A percentile compares a stretch with the other conserved stretches of the same genome.
phyloP scores from a whole-genome alignment of 2,329 filamentous ascomycete species.

The Xylaria multiplex region DNA sequence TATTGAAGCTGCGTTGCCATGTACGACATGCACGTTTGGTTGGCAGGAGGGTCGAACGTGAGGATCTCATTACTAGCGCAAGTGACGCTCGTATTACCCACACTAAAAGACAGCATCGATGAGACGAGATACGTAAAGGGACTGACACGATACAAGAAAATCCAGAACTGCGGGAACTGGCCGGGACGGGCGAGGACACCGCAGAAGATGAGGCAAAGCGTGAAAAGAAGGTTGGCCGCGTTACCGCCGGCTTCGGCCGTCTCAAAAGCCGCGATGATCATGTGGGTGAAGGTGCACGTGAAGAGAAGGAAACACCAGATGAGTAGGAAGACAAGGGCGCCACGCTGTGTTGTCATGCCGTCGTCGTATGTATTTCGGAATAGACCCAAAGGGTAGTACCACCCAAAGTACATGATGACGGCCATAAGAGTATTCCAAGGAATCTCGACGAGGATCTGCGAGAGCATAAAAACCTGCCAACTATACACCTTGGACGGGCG shows the following conservation, averaged over 20 bases:
- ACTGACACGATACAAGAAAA: conserved; percentile 78
- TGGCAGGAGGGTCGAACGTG: conserved; percentile 65
- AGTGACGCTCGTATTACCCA: conserved; percentile 68
- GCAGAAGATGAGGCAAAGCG: conserved; percentile 78
- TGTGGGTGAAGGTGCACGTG: conserved; percentile 81
- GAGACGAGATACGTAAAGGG: conserved; percentile 80
- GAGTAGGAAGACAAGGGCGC: conserved; percentile 82
- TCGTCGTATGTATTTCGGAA: conserved; percentile 74
- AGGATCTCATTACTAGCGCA: conserved; percentile 75
- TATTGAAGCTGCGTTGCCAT: conserved; percentile 58
- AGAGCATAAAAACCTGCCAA: conserved; percentile 86
- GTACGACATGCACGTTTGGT: conserved; percentile 66
- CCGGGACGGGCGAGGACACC: conserved; percentile 73
- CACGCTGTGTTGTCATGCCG: conserved; percentile 72
- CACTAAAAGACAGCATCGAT: conserved; percentile 70
- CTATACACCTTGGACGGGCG: conserved; percentile 85
- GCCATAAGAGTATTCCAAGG: conserved; percentile 84
- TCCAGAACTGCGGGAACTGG: conserved; percentile 77
- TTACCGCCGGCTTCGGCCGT: conserved; percentile 80
- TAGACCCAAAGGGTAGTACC: conserved; percentile 88
- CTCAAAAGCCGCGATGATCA: conserved; percentile 80
- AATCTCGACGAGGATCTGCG: conserved; percentile 84
- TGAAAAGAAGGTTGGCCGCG: conserved; percentile 79
- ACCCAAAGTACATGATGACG: conserved; percentile 80
- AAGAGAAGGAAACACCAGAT: conserved; percentile 81